Conservation (phyloP, 2,329 filamentous ascomycete genomes). For the Apiospora arundinis region DNA sequence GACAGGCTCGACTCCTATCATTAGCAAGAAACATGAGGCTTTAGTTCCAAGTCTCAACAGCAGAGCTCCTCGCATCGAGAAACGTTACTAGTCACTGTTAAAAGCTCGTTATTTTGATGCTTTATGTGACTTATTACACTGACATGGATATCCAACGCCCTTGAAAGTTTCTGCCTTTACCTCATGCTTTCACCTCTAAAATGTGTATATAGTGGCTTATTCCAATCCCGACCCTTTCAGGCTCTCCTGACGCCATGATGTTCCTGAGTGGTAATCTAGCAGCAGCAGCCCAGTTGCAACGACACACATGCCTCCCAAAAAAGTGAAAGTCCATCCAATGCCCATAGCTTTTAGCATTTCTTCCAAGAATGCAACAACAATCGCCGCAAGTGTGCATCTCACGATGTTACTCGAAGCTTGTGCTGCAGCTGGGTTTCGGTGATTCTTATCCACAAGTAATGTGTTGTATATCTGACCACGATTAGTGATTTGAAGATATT, state of each 20-base stretch:
- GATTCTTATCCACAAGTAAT: conserved; percentile 10
- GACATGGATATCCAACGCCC: too few relatives aligned
- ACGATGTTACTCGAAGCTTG: conserved; percentile 10
- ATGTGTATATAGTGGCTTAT: not conserved
- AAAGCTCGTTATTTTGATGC: too few relatives aligned
- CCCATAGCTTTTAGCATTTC: not conserved
- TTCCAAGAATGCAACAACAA: not conserved
- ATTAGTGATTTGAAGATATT: not conserved
- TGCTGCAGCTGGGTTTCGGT: conserved; percentile 5
- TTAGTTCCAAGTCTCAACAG: too few relatives aligned
- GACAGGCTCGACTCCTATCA: too few relatives aligned
- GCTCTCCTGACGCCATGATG: not conserved
- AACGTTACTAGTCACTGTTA: too few relatives aligned
- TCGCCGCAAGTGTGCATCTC: not conserved
- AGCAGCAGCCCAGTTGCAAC: not conserved
- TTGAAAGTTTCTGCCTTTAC: too few relatives aligned
- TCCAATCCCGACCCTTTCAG: not conserved
- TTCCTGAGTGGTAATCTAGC: conserved; percentile 11
- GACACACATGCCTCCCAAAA: conserved; percentile 1
- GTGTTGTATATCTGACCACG: not conserved
- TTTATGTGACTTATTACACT: too few relatives aligned
- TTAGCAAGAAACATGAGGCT: too few relatives aligned
- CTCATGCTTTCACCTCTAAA: too few relatives aligned
- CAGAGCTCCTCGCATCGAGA: too few relatives aligned
- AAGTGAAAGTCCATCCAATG: not conserved